These are phyloP conservation scores for Sarcodon sp. DNA, from an alignment of 768 basidiomycete genomes.

Conservation along the genomic window DNA sequence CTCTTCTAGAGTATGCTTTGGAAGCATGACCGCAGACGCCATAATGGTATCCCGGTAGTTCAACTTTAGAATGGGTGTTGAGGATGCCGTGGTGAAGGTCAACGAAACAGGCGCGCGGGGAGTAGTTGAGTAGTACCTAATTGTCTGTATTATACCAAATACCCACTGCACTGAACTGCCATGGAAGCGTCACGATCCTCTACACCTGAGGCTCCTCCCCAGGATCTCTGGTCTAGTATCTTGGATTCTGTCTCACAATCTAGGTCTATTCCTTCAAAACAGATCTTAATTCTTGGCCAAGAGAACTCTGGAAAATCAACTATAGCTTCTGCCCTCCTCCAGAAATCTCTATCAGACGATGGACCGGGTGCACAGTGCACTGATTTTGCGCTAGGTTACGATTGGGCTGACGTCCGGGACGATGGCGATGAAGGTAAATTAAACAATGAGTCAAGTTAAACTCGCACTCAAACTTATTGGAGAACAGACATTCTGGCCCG, in stretches of 20 bases:
- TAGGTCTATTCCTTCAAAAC: constrained; percentile 75
- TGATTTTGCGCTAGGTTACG: constrained; percentile 86
- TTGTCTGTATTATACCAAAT: neutral
- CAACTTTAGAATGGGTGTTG: neutral
- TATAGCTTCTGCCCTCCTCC: constrained; percentile 56
- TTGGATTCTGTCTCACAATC: constrained; percentile 77
- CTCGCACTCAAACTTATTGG: neutral
- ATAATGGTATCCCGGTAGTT: constrained; percentile 17
- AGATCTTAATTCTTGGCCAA: constrained; percentile 75
- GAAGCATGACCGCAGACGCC: constrained; percentile 33
- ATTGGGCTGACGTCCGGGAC: constrained; percentile 83
- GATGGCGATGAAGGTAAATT: constrained; percentile 82
- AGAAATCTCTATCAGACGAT: constrained; percentile 46
- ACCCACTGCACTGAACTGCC: constrained; percentile 2
- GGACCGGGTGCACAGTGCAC: constrained; percentile 43
- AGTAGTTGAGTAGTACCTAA: neutral
- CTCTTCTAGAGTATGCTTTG: constrained; percentile 54
- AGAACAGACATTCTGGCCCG: constrained; percentile 73
- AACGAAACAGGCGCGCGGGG: neutral
- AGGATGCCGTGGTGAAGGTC: constrained; percentile 4
- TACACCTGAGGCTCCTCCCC: constrained; percentile 62
- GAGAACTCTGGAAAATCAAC: constrained; percentile 71
- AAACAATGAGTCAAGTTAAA: constrained; percentile 10
- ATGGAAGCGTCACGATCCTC: constrained; percentile 42
- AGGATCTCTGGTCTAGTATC: constrained; percentile 89